Evolutionary conservation across 306 rosid genomes (phyloP), one percentile per base, ranked within the genome.

Genomic region (Medicago ruthenica): DNA sequence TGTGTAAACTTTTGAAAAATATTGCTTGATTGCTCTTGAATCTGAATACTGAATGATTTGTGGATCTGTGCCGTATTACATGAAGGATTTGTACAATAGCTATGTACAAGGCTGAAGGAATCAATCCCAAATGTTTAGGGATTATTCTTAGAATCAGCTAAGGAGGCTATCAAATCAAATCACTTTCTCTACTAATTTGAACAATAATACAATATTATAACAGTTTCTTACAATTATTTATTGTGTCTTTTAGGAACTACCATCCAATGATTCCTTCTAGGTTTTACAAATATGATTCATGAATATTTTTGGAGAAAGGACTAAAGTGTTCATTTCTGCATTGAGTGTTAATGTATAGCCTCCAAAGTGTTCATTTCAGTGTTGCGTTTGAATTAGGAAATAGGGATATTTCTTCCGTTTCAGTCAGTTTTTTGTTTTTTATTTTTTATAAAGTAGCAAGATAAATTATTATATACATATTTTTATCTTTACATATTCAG

Each of bases 11-110:
- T 37, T 74, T 36, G 66, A 65, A 62, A 59, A 24, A 13, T 4
- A 54, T 36, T 73, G 62, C 66, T 50, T 74, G 74, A 73, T 71
- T 68, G 37, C 74, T 53, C 82, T 45, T 36, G 47, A 68, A 68
- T 45, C 21, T 24, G 58, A 45, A 45, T 15, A 22, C 14, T 45
- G 41, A 22, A 45, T 68, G 47, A 8, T 67, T 22, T 45, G 39
- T 42, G 39, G 31, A 1, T 67, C 4, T 44, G 55, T 67, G 55
- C 12, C 20, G 39, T 13, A 20, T 67, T 37, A 63, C 27, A 16
- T 64, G 31, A 34, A 59, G 24, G 65, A 22, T 59, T 10, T 59
- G 65, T 59, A 17, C 37, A 24, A 24, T 22, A 24, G 3, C 10
- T 62, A 34, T 61, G 18, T 34, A 15, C 67, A 34, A 1, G 31